These are phyloP conservation scores for Heliamphora exappendiculata DNA, from an alignment of 148 eudicot genomes.

Conservation along the genomic window DNA sequence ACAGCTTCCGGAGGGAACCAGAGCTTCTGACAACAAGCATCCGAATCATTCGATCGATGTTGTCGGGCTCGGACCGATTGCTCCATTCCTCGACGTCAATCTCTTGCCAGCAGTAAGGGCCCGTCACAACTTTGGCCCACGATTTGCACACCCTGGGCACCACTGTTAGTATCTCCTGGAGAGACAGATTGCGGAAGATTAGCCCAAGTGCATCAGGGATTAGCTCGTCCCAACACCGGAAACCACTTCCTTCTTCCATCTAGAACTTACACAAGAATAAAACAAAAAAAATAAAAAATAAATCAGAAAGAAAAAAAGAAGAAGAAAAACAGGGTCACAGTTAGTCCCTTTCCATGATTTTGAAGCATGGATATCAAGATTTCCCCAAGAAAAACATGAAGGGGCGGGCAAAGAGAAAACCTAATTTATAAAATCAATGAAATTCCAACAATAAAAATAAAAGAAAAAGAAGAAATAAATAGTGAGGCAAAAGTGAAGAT, in stretches of 20 bases:
- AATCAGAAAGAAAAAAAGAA: neutral
- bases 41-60: constrained; percentile 49
- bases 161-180: constrained; percentile 49
- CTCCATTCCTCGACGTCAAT: constrained; percentile 70
- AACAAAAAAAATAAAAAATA: neutral
- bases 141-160: constrained; percentile 70
- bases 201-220: constrained; percentile 68
- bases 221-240: constrained; percentile 56
- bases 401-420: no score
- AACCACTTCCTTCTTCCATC: constrained; percentile 41
- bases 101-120: constrained; percentile 81
- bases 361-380: neutral
- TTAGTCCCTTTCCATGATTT: neutral
- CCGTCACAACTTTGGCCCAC: constrained; percentile 55
- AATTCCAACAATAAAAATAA: neutral
- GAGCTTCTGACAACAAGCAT: constrained; percentile 49
- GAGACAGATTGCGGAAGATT: constrained; percentile 43
- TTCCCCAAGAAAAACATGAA: neutral
- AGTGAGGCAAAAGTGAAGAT: no score
- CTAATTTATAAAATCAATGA: neutral
- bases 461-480: neutral
- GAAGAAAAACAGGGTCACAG: neutral
- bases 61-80: constrained; percentile 26
- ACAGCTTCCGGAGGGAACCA: constrained; percentile 50
- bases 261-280: neutral